A percentile compares a stretch with the other conserved stretches of the same genome.
Evolutionary conservation across 2,329 filamentous ascomycete species (phyloP).

Genomic region (Aspergillus glaucus): DNA sequence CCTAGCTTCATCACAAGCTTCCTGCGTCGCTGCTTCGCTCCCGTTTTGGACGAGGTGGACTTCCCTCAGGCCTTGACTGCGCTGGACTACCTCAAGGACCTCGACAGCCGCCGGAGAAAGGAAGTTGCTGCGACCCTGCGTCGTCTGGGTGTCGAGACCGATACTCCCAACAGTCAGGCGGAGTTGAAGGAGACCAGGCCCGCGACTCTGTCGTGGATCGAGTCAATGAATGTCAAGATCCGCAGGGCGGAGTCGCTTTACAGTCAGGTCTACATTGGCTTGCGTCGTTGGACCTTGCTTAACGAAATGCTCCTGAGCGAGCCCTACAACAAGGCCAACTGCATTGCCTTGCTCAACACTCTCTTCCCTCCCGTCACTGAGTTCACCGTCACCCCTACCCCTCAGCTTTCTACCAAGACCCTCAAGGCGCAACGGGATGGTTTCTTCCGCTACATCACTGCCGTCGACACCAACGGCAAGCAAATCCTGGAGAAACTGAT

Average conservation of each 20-base stretch:
- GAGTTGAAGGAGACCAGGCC: constrained; percentile 48
- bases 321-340: constrained; percentile 60
- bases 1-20: constrained; percentile 59
- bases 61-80: constrained; percentile 61
- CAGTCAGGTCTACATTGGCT: constrained; percentile 54
- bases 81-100: constrained; percentile 59
- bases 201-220: constrained; percentile 51
- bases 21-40: constrained; percentile 53
- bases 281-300: constrained; percentile 60
- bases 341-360: constrained; percentile 62
- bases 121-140: constrained; percentile 52
- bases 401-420: constrained; percentile 46
- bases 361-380: constrained; percentile 54
- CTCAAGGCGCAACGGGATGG: constrained; percentile 53
- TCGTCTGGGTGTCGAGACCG: constrained; percentile 47
- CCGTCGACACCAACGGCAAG: constrained; percentile 52
- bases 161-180: constrained; percentile 44
- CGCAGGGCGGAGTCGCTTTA: constrained; percentile 51
- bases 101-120: constrained; percentile 54
- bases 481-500: constrained; percentile 49
- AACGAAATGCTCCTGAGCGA: constrained; percentile 55
- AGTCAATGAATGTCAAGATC: constrained; percentile 46
- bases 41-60: constrained; percentile 53
- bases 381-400: constrained; percentile 41
- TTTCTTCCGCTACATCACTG: constrained; percentile 58